These are phyloP conservation scores for Fusarium miscanthi DNA, from an alignment of 2,329 filamentous ascomycete genomes.

Conservation along the genomic window DNA sequence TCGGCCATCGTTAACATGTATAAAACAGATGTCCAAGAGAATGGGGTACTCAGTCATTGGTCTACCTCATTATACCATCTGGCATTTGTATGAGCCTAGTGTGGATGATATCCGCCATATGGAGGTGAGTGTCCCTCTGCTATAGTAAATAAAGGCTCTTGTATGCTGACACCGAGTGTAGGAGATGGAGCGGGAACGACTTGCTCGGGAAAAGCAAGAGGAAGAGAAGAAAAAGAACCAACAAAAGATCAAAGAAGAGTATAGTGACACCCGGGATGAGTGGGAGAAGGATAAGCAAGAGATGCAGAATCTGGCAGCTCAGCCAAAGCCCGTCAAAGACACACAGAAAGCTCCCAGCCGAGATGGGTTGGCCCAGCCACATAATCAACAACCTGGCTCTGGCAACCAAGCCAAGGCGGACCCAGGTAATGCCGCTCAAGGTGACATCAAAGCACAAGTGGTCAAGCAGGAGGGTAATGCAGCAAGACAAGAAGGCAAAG, in stretches of 20 bases:
- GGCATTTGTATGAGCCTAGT: constrained; percentile 99
- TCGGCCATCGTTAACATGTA: constrained; percentile 17
- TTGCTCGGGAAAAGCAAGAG: constrained; percentile 79
- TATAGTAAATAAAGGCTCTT: not conserved
- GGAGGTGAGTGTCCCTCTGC: constrained; percentile 67
- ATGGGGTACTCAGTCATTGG: constrained; percentile 97
- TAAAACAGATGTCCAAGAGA: constrained; percentile 86
- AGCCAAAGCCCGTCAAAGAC: constrained; percentile 32
- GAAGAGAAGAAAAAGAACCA: constrained; percentile 79
- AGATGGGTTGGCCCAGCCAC: constrained; percentile 26
- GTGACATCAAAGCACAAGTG: constrained; percentile 9
- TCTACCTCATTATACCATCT: constrained; percentile 96
- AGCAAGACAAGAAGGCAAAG: constrained; percentile 9
- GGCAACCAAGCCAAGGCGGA: constrained; percentile 14
- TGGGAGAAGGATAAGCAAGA: constrained; percentile 92
- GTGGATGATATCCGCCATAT: constrained; percentile 97
- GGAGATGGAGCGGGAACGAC: constrained; percentile 93
- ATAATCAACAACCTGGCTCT: constrained; percentile 23
- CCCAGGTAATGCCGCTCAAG: constrained; percentile 21
- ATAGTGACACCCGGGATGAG: constrained; percentile 79
- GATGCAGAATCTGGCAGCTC: constrained; percentile 71
- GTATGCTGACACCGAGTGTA: constrained; percentile 50
- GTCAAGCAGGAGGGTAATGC: constrained; percentile 16
- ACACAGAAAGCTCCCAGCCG: constrained; percentile 29
- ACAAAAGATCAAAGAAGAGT: constrained; percentile 77